These are phyloP conservation scores for Colletotrichum agaves DNA, from an alignment of 2,329 filamentous ascomycete species.

Conservation along the genomic window DNA sequence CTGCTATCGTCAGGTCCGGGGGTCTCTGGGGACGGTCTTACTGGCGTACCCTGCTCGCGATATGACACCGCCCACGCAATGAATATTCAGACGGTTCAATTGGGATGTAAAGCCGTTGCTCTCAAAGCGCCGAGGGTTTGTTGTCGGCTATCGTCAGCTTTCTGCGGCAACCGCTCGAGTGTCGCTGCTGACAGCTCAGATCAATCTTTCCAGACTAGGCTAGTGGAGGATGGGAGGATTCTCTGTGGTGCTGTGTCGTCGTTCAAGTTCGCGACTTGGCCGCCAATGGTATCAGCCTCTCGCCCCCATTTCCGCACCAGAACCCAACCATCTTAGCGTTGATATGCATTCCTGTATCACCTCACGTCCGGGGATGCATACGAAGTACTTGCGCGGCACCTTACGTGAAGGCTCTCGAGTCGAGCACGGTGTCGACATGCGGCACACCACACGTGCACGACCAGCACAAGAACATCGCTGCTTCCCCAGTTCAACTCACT, in stretches of 20 bases:
- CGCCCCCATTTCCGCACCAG: conserved; percentile 10
- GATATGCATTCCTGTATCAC: conserved; percentile 20
- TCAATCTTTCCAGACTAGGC: not conserved
- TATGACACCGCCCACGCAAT: not conserved
- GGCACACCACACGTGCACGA: not conserved
- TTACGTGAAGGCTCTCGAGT: conserved; percentile 4
- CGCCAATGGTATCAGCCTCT: conserved; percentile 20
- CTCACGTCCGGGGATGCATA: conserved; percentile 18
- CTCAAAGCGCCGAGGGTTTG: conserved; percentile 9
- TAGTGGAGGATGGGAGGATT: conserved; percentile 2
- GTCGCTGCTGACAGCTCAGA: conserved; percentile 16
- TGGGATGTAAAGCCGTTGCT: conserved; percentile 20
- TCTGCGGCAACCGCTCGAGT: conserved; percentile 5
- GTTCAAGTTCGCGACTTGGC: conserved; percentile 1
- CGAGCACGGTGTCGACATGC: conserved; percentile 15
- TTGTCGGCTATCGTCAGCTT: conserved; percentile 12
- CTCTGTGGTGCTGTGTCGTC: not conserved
- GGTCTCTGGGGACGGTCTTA: not conserved
- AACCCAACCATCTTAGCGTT: conserved; percentile 4
- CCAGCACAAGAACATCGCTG: conserved; percentile 6
- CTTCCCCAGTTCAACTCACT: conserved; percentile 8
- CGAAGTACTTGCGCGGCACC: not conserved
- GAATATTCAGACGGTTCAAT: conserved; percentile 18
- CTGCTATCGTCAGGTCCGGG: not conserved
- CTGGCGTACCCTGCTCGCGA: conserved; percentile 6